Conservation (phyloP, 495 filamentous ascomycete species). For the Platismatia glauca region DNA sequence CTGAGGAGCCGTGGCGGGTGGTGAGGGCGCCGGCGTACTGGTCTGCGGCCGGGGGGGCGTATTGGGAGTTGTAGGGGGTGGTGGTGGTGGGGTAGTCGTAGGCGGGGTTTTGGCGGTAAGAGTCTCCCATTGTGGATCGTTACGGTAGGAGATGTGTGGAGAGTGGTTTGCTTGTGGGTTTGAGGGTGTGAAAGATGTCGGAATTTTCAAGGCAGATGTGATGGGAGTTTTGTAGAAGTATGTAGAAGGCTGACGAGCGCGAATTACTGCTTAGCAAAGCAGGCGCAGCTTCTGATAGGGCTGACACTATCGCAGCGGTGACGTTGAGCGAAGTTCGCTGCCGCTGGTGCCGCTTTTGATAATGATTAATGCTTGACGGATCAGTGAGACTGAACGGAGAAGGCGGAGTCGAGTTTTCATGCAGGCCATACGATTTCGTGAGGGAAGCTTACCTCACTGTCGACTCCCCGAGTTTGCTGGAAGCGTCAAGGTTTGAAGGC, state of each 20-base stretch:
- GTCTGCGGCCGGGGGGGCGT: slow-evolving; percentile 6
- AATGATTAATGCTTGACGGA: too few relatives aligned
- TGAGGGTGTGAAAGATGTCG: not conserved
- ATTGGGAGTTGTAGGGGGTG: slow-evolving; percentile 11
- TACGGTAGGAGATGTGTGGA: not conserved
- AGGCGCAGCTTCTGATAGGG: slow-evolving; percentile 7
- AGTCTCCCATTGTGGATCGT: slow-evolving; percentile 5
- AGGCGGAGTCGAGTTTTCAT: not conserved
- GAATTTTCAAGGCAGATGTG: not conserved
- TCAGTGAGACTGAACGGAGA: too few relatives aligned
- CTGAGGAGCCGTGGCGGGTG: slow-evolving; percentile 12
- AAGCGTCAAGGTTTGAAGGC: too few relatives aligned
- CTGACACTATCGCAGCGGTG: not conserved
- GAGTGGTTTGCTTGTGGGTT: not conserved
- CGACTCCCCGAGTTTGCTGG: too few relatives aligned
- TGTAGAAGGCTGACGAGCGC: not conserved
- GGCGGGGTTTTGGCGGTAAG: slow-evolving; percentile 7
- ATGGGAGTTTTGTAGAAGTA: not conserved
- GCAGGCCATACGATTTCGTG: too few relatives aligned
- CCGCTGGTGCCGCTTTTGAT: not conserved
- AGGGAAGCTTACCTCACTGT: too few relatives aligned
- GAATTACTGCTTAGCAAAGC: not conserved
- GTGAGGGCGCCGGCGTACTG: slow-evolving; percentile 16
- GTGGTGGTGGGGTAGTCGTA: slow-evolving; percentile 14
- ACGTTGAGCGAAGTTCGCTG: not conserved